phyloP scores from a whole-genome alignment of 1,284 basidiomycete genomes.

The Melanopsichium pennsylvanicum region DNA sequence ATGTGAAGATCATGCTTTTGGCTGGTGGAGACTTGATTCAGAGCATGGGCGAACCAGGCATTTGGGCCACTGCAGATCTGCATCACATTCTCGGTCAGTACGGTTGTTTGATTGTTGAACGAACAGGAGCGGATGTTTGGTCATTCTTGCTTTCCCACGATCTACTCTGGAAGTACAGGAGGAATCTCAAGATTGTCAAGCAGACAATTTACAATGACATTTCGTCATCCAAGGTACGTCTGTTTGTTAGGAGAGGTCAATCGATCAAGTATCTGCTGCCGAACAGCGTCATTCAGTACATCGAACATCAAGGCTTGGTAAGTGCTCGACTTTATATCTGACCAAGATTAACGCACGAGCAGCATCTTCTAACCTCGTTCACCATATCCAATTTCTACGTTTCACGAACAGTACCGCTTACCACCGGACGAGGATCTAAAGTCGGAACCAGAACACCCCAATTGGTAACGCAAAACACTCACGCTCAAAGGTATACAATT shows the following conservation, averaged over 20 bases:
- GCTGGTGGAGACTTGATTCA: constrained; percentile 97
- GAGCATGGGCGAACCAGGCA: constrained; percentile 98
- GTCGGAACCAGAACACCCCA: constrained; percentile 28
- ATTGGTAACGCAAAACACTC: constrained; percentile 16
- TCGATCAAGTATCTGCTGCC: constrained; percentile 93
- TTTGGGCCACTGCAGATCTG: constrained; percentile 94
- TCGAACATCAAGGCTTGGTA: constrained; percentile 76
- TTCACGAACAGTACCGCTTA: constrained; percentile 20
- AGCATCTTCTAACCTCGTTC: background rate
- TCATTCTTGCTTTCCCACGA: constrained; percentile 71
- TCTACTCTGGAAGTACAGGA: constrained; percentile 70
- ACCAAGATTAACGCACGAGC: background rate
- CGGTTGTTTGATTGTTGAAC: constrained; percentile 92
- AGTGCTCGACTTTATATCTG: background rate
- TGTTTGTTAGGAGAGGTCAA: constrained; percentile 90
- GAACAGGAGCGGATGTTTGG: constrained; percentile 89
- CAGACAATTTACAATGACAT: constrained; percentile 99
- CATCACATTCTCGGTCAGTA: constrained; percentile 95
- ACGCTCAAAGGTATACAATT: background rate
- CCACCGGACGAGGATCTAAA: constrained; percentile 39
- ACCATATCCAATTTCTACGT: too few relatives aligned
- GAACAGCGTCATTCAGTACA: constrained; percentile 91
- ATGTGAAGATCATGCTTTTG: constrained; percentile 82
- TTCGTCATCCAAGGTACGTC: constrained; percentile 69
- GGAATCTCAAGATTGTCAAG: constrained; percentile 84